Evolutionary conservation across 2,329 filamentous ascomycete genomes (phyloP), one percentile per base, ranked within the genome.

Genomic region (Xylaria sp.): DNA sequence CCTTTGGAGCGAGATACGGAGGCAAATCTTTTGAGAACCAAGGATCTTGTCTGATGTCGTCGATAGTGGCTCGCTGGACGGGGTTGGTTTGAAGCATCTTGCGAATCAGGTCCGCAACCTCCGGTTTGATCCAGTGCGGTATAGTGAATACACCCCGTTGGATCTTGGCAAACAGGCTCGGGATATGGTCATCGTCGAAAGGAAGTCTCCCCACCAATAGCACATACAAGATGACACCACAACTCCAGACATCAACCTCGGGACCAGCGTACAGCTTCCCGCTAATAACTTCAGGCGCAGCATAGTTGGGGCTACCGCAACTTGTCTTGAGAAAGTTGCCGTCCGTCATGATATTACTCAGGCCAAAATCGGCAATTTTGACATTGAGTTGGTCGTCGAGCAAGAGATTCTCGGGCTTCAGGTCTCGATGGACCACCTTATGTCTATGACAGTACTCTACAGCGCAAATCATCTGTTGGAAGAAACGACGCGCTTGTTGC

Each of bases 291-390:
- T 99, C 96, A 7, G 96, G 96, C 0, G 96, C 96, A 13, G 96
- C 96, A 80, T 99, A 99, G 81, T 99, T 99, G 51, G 96, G 96
- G 78, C 95, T 98, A 62, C 96, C 96, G 77, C 96, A 99, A 79
- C 94, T 98, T 0, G 96, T 99, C 84, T 98, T 98, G 77, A 99
- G 88, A 79, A 99, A 99, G 80, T 99, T 99, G 31, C 96, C 96
- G 79, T 99, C 96, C 0, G 96, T 98, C 96, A 99, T 99, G 83
- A 99, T 99, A 80, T 99, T 99, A 84, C 95, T 98, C 66, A 99
- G 86, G 67, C 96, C 96, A 75, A 99, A 99, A 82, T 99, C 96
- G 76, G 96, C 96, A 83, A 99, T 99, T 85, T 99, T 99, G 82
- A 99, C 95, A 77, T 99, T 98, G 78, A 97, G 91, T 68, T 97